Conservation (phyloP, 2,329 filamentous ascomycete genomes). For the Pestalotiopsis sp. region DNA sequence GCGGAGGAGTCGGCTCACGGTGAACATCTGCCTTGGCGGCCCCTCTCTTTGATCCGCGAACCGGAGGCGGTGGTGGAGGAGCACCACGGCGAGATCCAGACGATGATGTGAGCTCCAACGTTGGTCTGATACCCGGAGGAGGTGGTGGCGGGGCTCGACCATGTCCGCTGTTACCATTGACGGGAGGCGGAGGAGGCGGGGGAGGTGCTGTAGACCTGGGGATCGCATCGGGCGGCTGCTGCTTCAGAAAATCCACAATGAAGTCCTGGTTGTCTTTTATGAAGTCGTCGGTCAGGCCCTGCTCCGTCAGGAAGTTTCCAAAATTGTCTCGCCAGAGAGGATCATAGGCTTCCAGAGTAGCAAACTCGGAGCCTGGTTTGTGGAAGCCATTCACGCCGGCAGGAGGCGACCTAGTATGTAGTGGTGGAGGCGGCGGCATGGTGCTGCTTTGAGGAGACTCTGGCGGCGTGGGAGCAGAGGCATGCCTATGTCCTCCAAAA, state of each 20-base stretch:
- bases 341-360: slow-evolving; percentile 65
- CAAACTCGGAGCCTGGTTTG: slow-evolving; percentile 56
- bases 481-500: slow-evolving; percentile 63
- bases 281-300: slow-evolving; percentile 67
- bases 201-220: slow-evolving; percentile 45
- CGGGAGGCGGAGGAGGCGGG: slow-evolving; percentile 35
- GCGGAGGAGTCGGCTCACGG: slow-evolving; percentile 60
- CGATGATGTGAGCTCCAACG: slow-evolving; percentile 37
- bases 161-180: slow-evolving; percentile 33
- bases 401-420: slow-evolving; percentile 40
- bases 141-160: slow-evolving; percentile 28
- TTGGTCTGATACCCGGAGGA: slow-evolving; percentile 16
- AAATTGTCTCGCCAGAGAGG: slow-evolving; percentile 67
- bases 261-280: slow-evolving; percentile 71
- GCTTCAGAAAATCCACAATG: slow-evolving; percentile 65
- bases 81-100: slow-evolving; percentile 43
- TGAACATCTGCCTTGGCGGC: slow-evolving; percentile 48
- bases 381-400: slow-evolving; percentile 48
- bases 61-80: slow-evolving; percentile 60
- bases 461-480: slow-evolving; percentile 59
- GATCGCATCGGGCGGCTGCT: slow-evolving; percentile 49
- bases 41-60: slow-evolving; percentile 51
- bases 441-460: slow-evolving; percentile 53
- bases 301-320: slow-evolving; percentile 63
- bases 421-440: slow-evolving; percentile 29